phyloP scores from a whole-genome alignment of 495 filamentous ascomycete species.

The Podospora appendiculata region DNA sequence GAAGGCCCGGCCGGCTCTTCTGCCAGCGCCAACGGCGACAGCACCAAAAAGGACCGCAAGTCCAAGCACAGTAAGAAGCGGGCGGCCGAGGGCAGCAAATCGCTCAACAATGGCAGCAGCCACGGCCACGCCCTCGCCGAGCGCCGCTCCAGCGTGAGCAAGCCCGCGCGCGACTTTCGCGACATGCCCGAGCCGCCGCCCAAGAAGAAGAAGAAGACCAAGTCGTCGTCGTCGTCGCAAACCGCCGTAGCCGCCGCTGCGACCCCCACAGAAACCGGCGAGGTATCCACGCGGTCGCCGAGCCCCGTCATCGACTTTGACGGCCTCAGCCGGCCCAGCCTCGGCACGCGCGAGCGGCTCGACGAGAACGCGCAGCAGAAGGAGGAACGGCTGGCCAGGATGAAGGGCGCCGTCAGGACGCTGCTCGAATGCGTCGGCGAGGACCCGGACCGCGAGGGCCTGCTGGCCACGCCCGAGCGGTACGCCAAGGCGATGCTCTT shows the following conservation, averaged over 20 bases:
- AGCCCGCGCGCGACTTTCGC: constrained; percentile 63
- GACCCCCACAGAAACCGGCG: constrained; percentile 8
- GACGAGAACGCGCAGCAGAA: constrained; percentile 73
- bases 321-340: constrained; percentile 63
- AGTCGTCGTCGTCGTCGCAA: constrained; percentile 2
- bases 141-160: constrained; percentile 49
- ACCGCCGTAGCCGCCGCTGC: constrained; percentile 18
- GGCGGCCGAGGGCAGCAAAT: constrained; percentile 13
- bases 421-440: constrained; percentile 95
- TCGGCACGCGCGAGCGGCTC: constrained; percentile 69
- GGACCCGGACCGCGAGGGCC: constrained; percentile 85
- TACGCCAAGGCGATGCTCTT: constrained; percentile 97
- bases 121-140: constrained; percentile 15
- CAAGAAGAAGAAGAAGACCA: constrained; percentile 33
- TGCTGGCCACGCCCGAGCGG: constrained; percentile 77
- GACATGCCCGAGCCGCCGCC: constrained; percentile 52
- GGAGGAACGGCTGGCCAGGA: constrained; percentile 60
- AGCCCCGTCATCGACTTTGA: constrained; percentile 69
- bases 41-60: constrained; percentile 3
- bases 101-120: constrained; percentile 13
- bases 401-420: constrained; percentile 79
- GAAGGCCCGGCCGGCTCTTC: constrained; percentile 16
- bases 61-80: constrained; percentile 12
- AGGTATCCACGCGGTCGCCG: constrained; percentile 33
- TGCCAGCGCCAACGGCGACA: constrained; percentile 1